phyloP scores from a whole-genome alignment of 2,329 filamentous ascomycete genomes.

The Diplocarpon rosae region DNA sequence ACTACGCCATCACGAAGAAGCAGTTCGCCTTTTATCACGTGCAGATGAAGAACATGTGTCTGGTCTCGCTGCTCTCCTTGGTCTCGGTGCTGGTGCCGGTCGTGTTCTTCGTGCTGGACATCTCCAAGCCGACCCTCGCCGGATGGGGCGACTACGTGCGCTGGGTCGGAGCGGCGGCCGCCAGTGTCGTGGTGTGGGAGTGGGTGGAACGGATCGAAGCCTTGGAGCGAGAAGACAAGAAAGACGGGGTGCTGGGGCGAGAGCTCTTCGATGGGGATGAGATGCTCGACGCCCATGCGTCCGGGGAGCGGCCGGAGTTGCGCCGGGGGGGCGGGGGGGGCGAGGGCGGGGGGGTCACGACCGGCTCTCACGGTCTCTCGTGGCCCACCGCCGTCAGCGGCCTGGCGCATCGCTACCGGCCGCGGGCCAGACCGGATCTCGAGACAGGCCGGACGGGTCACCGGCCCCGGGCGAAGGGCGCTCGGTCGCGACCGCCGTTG shows the following conservation, averaged over 20 bases:
- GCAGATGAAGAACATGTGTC: slow-evolving; percentile 59
- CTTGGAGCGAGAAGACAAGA: slow-evolving; percentile 60
- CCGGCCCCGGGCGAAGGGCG: background rate
- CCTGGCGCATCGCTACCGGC: slow-evolving; percentile 21
- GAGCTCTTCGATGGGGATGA: slow-evolving; percentile 67
- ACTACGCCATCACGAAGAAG: slow-evolving; percentile 61
- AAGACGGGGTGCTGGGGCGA: slow-evolving; percentile 59
- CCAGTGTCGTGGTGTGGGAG: slow-evolving; percentile 72
- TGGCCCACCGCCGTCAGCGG: slow-evolving; percentile 36
- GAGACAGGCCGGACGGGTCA: slow-evolving; percentile 12
- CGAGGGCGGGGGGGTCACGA: slow-evolving; percentile 12
- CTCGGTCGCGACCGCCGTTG: slow-evolving; percentile 19
- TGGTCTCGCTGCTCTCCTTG: slow-evolving; percentile 55
- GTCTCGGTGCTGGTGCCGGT: slow-evolving; percentile 58
- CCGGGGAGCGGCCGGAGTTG: slow-evolving; percentile 24
- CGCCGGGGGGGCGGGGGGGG: slow-evolving; percentile 16
- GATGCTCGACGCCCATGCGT: slow-evolving; percentile 52
- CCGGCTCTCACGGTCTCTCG: slow-evolving; percentile 17
- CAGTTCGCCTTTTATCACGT: slow-evolving; percentile 61
- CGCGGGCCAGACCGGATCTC: slow-evolving; percentile 16
- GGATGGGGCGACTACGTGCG: slow-evolving; percentile 69
- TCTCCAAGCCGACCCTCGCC: slow-evolving; percentile 56
- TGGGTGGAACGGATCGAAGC: slow-evolving; percentile 71
- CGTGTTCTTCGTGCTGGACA: slow-evolving; percentile 65
- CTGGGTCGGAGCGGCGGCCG: slow-evolving; percentile 65